Evolutionary conservation across 192 early-diverging fungal species (phyloP), one percentile per base, ranked within the genome.

Genomic region (Obelidium mucronatum): DNA sequence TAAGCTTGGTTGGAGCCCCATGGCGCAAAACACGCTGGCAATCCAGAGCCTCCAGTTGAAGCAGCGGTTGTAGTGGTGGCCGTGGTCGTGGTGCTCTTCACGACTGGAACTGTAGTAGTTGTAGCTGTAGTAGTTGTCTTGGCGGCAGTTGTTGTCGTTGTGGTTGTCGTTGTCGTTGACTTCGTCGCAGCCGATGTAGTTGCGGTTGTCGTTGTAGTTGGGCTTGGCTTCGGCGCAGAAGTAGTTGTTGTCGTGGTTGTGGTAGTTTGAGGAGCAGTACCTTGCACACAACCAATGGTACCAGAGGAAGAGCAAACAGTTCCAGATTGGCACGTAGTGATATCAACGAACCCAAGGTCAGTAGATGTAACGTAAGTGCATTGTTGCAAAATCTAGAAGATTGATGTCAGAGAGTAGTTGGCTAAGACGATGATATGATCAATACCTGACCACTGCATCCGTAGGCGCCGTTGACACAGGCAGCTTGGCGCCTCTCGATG

Each of bases 1-100:
- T 72, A 72, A 34, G 17, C 33, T 24, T 48, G 66, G 31, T 24
- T 15, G 4, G 66, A 51, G 28, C 66, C 51, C 66, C 66, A 67
- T 28, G 44, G 24, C 5, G 1, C 11, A 48, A 13, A 24, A 33
- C 66, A 67, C 15, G n/a, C 66, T 5, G 66, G 66, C 26, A 51
- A 15, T 48, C 66, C 66, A 30, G 66, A 24, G 2, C n/a, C 55
- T 19, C 55, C 24, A 24, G 55, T 19, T 13, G 48, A 51, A 51
- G 22, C 48, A 5, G 55, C 55, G 28, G 4, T 58, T 19, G 55
- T 58, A 58, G 55, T 30, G 5, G 55, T 58, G 4, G 26, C 55
- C 6, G 55, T 24, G 26, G 55, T 30, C n/a, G 55, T 30, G 4
- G 55, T 15, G 55, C 11, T 51, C 48, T 51, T 51, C 8, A 24